Evolutionary conservation across 768 basidiomycete species (phyloP), one percentile per base, ranked within the genome.

Genomic region (Tulasnella sp.): DNA sequence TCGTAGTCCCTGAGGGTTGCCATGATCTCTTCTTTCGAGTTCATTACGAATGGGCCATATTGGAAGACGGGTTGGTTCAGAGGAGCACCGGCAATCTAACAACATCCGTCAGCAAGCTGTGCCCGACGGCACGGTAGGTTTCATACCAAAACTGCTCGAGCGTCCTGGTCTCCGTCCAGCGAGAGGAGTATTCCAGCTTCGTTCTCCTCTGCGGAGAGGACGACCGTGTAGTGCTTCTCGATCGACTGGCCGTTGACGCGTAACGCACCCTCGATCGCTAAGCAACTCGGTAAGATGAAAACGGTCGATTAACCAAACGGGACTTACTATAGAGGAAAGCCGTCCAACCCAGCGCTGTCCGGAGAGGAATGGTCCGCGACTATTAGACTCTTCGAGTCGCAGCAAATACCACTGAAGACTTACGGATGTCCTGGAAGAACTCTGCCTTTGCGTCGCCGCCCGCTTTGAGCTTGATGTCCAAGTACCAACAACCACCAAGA

Each of bases 401-500:
- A 46, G 7, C 20, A 54, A 28, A 42, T 37, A 37, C 6, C 6
- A 60, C 54, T 34, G 77, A 76, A 31, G 16, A 86, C 92, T 84
- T 82, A 92, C 94, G 96, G 58, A 98, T 88, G 14, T 93, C 91
- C 85, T 97, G 97, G 87, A 94, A 97, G 42, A 95, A 89, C 37
- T 84, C 85, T 1, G 90, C 91, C 42, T 90, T 89, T 40, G 50
- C 76, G 3, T 42, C 41, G 3, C 40, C 40, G 31, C 12, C 22
- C 16, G n/a, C 41, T 40, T 89, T 86, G 85, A 97, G 92, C 80
- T 87, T 91, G 81, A 93, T 86, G 84, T 97, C 95, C 87, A 97
- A 92, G 86, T 91, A 98, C 94, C 95, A 97, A 86, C 96, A 97
- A 7, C 97, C 97, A 18, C 97, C 97, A 0, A 96, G 89, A 0